Evolutionary conservation across 2,329 filamentous ascomycete genomes (phyloP), one percentile per base, ranked within the genome.

Genomic region (Pseudogymnoascus sp.): DNA sequence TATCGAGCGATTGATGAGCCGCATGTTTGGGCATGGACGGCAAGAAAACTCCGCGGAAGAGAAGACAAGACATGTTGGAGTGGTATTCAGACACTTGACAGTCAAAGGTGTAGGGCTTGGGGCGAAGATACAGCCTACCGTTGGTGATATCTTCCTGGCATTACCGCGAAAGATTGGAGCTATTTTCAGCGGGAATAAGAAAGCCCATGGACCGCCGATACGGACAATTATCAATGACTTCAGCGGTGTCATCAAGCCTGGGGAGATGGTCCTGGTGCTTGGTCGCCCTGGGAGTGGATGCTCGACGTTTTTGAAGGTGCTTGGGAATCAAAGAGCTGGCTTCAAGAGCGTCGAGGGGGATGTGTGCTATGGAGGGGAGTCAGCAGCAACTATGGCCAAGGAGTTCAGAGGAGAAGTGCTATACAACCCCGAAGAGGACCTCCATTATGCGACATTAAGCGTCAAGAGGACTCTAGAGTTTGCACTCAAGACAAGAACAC

Each of bases 381-480:
- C 80, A 67, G 76, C 81, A 0, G 70, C 86, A 19, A 86, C 89
- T 59, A 93, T 96, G 69, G 77, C 77, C 67, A 83, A 88, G 70
- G 79, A 83, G 60, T 96, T 91, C 73, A 84, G 90, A 64, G 86
- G 85, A 41, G 86, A 86, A 73, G 81, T 87, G 1, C 78, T 90
- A 11, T 93, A 93, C 72, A 91, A 91, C 68, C 87, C 90, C 12
- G 90, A 93, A 75, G 80, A 82, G 28, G 89, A 91, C 71, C 81
- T 88, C 28, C 89, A 93, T 71, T 93, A 91, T 66, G 86, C 89
- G 0, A 87, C 89, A n/a, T 77, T 95, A 22, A 90, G 87, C 0
- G 89, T 93, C 10, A 85, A 87, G 1, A 82, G 91, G 67, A 93
- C 89, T 0, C 78, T 93, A 0, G 81, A 84, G 60, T 93, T 93